A percentile compares a stretch with the other conserved stretches of the same genome.
phyloP scores from a whole-genome alignment of 805 yeast genomes.

The Zygosaccharomyces lentus region DNA sequence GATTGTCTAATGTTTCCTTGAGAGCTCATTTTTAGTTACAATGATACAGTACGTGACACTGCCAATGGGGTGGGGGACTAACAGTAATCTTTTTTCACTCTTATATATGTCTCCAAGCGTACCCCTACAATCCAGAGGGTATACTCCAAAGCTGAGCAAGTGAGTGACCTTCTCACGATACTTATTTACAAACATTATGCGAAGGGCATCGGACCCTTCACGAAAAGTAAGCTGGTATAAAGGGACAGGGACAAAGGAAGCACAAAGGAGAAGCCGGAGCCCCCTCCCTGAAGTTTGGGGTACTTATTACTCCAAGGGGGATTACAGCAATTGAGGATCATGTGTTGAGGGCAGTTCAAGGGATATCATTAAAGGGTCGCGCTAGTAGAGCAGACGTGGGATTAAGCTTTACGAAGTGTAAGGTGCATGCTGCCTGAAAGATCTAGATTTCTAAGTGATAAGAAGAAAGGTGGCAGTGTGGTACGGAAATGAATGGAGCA shows the following conservation, averaged over 20 bases:
- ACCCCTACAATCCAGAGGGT: background rate
- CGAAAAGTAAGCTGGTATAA: background rate
- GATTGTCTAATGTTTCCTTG: conserved; percentile 11
- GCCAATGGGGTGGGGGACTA: background rate
- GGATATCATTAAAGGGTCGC: too few species aligned
- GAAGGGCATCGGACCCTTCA: background rate
- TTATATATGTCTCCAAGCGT: background rate
- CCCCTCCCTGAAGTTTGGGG: background rate
- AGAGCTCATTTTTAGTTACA: conserved; percentile 4
- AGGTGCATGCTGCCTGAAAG: too few species aligned
- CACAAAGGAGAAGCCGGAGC: background rate
- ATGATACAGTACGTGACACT: background rate
- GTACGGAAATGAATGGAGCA: too few species aligned
- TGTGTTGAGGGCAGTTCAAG: too few species aligned
- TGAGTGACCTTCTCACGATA: background rate
- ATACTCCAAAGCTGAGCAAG: background rate
- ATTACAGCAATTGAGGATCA: background rate
- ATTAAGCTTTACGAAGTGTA: too few species aligned
- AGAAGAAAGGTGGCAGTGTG: too few species aligned
- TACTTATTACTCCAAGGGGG: background rate
- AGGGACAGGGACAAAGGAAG: background rate
- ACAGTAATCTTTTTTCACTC: background rate
- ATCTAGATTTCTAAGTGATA: too few species aligned
- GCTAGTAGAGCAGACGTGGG: too few species aligned
- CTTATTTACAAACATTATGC: background rate